phyloP scores from a whole-genome alignment of 1,284 basidiomycete species.

The Leccinum pseudoinsigne region DNA sequence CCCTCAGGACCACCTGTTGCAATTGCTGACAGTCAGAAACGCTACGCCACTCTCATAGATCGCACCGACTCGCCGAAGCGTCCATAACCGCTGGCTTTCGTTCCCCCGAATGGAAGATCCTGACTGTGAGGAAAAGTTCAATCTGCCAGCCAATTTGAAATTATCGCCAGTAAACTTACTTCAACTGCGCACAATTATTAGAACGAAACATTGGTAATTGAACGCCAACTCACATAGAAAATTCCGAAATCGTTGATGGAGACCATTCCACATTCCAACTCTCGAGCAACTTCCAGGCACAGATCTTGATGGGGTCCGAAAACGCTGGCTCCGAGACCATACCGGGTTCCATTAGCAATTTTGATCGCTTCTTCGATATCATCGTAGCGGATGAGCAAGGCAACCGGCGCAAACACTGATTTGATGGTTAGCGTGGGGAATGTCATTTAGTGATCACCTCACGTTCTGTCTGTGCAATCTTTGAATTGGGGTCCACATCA shows the following conservation, averaged over 20 bases:
- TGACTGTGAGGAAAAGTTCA: conserved; percentile 58
- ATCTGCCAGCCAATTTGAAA: conserved; percentile 11
- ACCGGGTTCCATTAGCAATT: conserved; percentile 85
- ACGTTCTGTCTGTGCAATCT: conserved; percentile 82
- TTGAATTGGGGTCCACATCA: conserved; percentile 74
- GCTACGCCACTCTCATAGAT: conserved; percentile 4
- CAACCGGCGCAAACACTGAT: conserved; percentile 89
- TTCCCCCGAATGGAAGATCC: conserved; percentile 92
- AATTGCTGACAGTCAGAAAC: conserved; percentile 6
- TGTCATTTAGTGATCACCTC: conserved; percentile 27
- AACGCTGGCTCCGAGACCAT: conserved; percentile 95
- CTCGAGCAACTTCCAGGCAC: conserved; percentile 76
- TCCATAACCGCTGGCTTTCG: conserved; percentile 88
- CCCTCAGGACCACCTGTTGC: conserved; percentile 85
- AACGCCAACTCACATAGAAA: conserved; percentile 70
- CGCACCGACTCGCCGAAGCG: conserved; percentile 66
- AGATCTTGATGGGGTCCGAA: conserved; percentile 82
- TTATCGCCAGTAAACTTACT: conserved; percentile 43
- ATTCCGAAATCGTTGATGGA: conserved; percentile 94
- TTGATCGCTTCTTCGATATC: conserved; percentile 79
- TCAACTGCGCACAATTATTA: conserved; percentile 44
- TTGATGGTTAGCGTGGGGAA: conserved; percentile 14
- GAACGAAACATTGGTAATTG: conserved; percentile 7
- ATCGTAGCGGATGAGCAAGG: conserved; percentile 81
- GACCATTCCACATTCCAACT: conserved; percentile 93